These are phyloP conservation scores for Leccinum fallax DNA, from an alignment of 1,284 basidiomycete genomes.

Conservation along the genomic window DNA sequence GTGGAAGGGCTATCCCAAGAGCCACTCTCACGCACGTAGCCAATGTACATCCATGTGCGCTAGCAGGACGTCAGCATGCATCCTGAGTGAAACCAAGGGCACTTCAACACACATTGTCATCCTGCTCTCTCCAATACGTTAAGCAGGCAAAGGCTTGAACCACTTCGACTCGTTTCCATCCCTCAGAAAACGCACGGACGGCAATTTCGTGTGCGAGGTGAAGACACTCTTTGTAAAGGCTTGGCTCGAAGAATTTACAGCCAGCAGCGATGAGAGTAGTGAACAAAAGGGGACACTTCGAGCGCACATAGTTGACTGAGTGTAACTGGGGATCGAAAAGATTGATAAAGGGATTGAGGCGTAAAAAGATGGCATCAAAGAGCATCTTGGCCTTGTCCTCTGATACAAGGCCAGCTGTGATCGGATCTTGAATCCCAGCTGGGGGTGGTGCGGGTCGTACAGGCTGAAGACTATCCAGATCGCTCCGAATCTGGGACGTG, in stretches of 20 bases:
- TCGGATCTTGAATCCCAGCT: constrained; percentile 59
- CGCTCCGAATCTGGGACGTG: constrained; percentile 23
- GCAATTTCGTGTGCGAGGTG: constrained; percentile 72
- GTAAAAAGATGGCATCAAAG: constrained; percentile 75
- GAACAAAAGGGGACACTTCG: constrained; percentile 76
- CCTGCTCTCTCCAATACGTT: constrained; percentile 85
- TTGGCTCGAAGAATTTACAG: constrained; percentile 81
- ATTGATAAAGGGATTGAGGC: constrained; percentile 84
- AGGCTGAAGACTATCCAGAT: constrained; percentile 37
- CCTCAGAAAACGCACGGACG: constrained; percentile 74
- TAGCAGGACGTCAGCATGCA: constrained; percentile 35
- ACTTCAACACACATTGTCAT: constrained; percentile 62
- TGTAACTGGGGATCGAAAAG: constrained; percentile 81
- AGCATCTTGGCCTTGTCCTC: constrained; percentile 67
- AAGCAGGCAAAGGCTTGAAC: constrained; percentile 83
- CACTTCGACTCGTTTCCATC: constrained; percentile 77
- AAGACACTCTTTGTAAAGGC: constrained; percentile 65
- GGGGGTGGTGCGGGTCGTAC: constrained; percentile 40
- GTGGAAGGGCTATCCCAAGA: not conserved
- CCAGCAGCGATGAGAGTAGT: constrained; percentile 81
- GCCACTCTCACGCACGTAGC: constrained; percentile 56
- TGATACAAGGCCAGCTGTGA: constrained; percentile 65
- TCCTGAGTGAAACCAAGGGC: constrained; percentile 11
- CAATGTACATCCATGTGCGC: constrained; percentile 84
- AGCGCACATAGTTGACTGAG: constrained; percentile 72